Evolutionary conservation across 2,329 filamentous ascomycete species (phyloP).

Genomic region (Clonostachys rhizophaga): DNA sequence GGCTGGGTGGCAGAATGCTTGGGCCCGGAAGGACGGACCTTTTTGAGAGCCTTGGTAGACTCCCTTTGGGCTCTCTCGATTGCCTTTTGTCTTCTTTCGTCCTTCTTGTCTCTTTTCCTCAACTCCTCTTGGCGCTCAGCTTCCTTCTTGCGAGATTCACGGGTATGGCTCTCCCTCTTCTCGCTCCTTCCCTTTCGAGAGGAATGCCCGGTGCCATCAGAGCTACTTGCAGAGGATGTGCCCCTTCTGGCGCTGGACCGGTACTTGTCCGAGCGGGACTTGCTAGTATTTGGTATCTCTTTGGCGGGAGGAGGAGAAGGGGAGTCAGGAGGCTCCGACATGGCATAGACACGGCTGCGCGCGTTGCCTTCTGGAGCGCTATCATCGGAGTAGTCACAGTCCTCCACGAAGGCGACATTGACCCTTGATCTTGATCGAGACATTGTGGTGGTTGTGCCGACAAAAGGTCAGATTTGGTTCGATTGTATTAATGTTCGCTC

Average conservation of each 20-base stretch:
- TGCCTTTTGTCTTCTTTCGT: slow-evolving; percentile 12
- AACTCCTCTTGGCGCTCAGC: slow-evolving; percentile 10
- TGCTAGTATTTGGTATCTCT: slow-evolving; percentile 47
- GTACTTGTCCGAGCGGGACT: slow-evolving; percentile 29
- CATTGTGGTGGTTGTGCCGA: slow-evolving; percentile 27
- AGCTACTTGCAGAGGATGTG: slow-evolving; percentile 33
- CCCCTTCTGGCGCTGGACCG: slow-evolving; percentile 20
- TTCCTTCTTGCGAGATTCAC: slow-evolving; percentile 20
- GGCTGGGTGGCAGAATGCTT: slow-evolving; percentile 24
- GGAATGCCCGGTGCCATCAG: slow-evolving; percentile 36
- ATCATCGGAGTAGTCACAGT: slow-evolving; percentile 46
- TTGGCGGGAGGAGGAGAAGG: slow-evolving; percentile 23
- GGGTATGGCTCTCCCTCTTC: slow-evolving; percentile 10
- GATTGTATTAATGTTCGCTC: not conserved
- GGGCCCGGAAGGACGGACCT: slow-evolving; percentile 17
- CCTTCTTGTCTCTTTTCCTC: slow-evolving; percentile 13
- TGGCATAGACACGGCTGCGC: slow-evolving; percentile 38
- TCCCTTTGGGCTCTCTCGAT: slow-evolving; percentile 12
- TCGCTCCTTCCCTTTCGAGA: slow-evolving; percentile 13
- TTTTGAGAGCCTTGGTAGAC: slow-evolving; percentile 13
- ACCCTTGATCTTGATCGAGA: slow-evolving; percentile 22
- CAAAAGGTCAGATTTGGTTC: too few species aligned
- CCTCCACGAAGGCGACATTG: slow-evolving; percentile 41
- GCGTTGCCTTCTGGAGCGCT: slow-evolving; percentile 32
- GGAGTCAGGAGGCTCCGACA: slow-evolving; percentile 34